Evolutionary conservation across 495 filamentous ascomycete genomes (phyloP).

Genomic region (Penicillium lividum): DNA sequence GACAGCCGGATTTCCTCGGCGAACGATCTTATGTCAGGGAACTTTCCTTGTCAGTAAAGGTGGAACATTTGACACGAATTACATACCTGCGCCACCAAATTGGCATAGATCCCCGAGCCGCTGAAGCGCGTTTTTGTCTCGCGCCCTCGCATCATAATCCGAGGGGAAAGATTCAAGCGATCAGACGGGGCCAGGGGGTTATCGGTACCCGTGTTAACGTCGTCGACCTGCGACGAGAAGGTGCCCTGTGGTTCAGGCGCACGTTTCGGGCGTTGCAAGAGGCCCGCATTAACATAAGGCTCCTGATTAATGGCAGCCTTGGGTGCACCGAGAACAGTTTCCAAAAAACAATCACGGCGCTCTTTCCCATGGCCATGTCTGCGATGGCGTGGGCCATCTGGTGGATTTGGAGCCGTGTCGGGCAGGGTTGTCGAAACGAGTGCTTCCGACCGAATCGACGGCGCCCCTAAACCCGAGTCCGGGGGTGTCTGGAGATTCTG

Average conservation of each 20-base stretch:
- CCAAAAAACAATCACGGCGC: conserved; percentile 39
- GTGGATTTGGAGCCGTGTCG: conserved; percentile 8
- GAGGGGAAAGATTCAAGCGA: conserved; percentile 40
- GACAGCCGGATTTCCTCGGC: conserved; percentile 42
- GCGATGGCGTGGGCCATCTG: conserved; percentile 7
- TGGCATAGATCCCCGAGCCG: conserved; percentile 46
- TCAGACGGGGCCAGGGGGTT: conserved; percentile 35
- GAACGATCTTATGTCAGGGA: conserved; percentile 44
- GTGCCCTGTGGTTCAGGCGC: conserved; percentile 14
- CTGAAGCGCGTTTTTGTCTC: conserved; percentile 47
- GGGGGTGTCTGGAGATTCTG: conserved; percentile 34
- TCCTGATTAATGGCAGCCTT: conserved; percentile 45
- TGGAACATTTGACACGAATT: neutral
- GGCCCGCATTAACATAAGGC: conserved; percentile 33
- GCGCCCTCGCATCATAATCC: conserved; percentile 46
- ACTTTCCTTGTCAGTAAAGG: conserved; percentile 25
- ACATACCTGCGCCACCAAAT: conserved; percentile 44
- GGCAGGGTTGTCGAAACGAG: conserved; percentile 19
- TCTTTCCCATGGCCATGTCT: conserved; percentile 20
- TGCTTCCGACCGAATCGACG: conserved; percentile 33
- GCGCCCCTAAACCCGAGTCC: conserved; percentile 36
- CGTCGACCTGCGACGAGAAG: conserved; percentile 12
- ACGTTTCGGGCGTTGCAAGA: conserved; percentile 36
- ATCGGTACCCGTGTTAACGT: conserved; percentile 21
- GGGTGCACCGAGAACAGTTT: conserved; percentile 47